Evolutionary conservation across 805 yeast genomes (phyloP).

Genomic region (Diddensiella transvaalensis): DNA sequence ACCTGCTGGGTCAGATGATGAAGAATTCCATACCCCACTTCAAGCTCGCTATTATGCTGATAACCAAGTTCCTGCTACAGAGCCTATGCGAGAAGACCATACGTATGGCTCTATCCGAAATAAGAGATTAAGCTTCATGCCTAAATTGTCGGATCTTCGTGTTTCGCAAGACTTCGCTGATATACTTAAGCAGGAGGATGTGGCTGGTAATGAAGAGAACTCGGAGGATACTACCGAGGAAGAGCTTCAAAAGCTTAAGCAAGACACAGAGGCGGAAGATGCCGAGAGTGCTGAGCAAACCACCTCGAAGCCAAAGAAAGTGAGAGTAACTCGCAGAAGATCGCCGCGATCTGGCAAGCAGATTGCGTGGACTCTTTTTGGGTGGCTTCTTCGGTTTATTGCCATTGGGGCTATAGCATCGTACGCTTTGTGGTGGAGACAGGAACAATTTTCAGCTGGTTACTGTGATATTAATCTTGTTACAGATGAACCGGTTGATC

Average conservation of each 20-base stretch:
- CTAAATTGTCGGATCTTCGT: constrained; percentile 18
- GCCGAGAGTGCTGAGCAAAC: background rate
- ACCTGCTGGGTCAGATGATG: background rate
- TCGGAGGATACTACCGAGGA: too few species aligned
- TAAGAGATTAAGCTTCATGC: constrained; percentile 25
- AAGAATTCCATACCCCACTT: background rate
- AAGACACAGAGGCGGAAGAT: constrained; percentile 12
- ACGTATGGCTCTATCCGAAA: constrained; percentile 4
- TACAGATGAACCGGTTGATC: constrained; percentile 32
- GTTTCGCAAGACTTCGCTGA: constrained; percentile 19
- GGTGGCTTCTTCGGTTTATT: constrained; percentile 33
- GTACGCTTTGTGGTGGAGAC: constrained; percentile 58
- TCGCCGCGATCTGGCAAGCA: background rate
- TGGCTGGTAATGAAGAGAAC: constrained; percentile 5
- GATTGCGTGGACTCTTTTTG: background rate
- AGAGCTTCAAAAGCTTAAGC: constrained; percentile 7
- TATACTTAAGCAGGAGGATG: constrained; percentile 11
- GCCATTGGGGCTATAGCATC: constrained; percentile 38
- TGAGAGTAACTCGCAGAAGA: background rate
- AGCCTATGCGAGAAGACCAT: constrained; percentile 8
- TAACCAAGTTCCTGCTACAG: constrained; percentile 12
- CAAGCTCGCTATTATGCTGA: background rate
- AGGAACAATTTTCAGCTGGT: constrained; percentile 60
- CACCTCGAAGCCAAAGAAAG: background rate
- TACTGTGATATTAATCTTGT: constrained; percentile 55